Conservation (phyloP, 305 asterid genomes). For the Rubia peregrina region DNA sequence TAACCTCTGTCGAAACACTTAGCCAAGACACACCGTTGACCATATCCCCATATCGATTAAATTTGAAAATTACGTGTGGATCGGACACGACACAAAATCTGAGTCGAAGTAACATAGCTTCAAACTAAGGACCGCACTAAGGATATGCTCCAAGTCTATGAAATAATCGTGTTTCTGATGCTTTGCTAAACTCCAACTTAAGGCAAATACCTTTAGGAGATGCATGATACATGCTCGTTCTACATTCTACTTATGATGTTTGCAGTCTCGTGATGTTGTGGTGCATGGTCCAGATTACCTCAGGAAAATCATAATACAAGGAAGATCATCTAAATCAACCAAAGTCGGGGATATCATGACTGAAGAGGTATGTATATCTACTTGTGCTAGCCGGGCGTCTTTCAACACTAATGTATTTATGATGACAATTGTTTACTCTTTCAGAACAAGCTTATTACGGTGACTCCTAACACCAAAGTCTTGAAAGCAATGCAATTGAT, state of each 20-base stretch:
- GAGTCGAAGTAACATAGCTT: no score
- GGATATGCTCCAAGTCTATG: not conserved
- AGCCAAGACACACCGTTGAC: not conserved
- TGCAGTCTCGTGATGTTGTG: not conserved
- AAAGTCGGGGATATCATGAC: slow-evolving; percentile 99
- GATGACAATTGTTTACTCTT: not conserved
- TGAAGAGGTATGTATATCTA: slow-evolving; percentile 60
- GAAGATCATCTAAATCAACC: slow-evolving; percentile 94
- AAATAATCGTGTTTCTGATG: not conserved
- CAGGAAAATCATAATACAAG: slow-evolving; percentile 93
- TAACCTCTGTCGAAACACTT: not conserved
- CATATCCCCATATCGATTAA: not conserved
- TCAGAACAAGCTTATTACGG: slow-evolving; percentile 96
- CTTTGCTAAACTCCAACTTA: not conserved
- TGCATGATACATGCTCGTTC: not conserved
- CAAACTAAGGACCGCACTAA: not conserved
- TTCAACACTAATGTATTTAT: not conserved
- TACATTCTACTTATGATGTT: not conserved
- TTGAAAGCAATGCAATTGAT: slow-evolving; percentile 95
- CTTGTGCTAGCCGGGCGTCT: not conserved
- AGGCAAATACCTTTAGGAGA: not conserved
- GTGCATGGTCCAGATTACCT: slow-evolving; percentile 61
- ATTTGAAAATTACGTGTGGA: not conserved
- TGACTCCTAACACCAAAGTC: slow-evolving; percentile 82
- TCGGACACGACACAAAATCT: no score